These are phyloP conservation scores for Xerocomus minutiporus DNA, from an alignment of 1,284 basidiomycete genomes.

Conservation along the genomic window DNA sequence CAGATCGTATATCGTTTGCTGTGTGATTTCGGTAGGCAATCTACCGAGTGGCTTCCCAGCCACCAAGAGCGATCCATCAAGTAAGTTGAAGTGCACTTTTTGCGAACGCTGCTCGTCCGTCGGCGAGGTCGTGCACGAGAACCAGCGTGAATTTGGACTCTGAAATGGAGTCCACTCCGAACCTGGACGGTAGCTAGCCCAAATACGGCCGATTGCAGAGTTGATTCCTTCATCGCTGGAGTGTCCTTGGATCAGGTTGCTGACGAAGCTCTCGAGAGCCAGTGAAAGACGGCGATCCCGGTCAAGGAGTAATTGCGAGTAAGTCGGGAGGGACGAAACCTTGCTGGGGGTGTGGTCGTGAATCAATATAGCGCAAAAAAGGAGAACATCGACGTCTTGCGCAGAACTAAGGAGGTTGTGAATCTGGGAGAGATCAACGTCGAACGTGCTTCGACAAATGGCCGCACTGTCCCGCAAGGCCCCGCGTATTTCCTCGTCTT, in stretches of 20 bases:
- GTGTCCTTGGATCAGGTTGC: constrained; percentile 2
- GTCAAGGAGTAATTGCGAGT: constrained; percentile 18
- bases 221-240: constrained; percentile 27
- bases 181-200: constrained; percentile 34
- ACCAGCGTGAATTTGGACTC: constrained; percentile 36
- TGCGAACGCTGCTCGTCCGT: constrained; percentile 9
- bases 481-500: constrained; percentile 24
- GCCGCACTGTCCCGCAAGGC: constrained; percentile 35
- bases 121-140: constrained; percentile 25
- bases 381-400: constrained; percentile 29
- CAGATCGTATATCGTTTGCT: constrained; percentile 32
- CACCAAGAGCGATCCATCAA: constrained; percentile 41
- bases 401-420: constrained; percentile 16
- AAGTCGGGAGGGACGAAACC: neutral
- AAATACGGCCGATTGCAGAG: constrained; percentile 33
- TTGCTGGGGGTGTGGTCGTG: constrained; percentile 29
- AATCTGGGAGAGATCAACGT: constrained; percentile 29
- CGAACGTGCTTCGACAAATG: constrained; percentile 40
- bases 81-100: constrained; percentile 37
- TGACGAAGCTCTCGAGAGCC: constrained; percentile 22
- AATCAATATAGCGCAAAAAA: constrained; percentile 36
- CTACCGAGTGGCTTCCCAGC: constrained; percentile 38
- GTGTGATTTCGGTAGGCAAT: constrained; percentile 34
- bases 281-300: constrained; percentile 33
- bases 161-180: constrained; percentile 31